Base-by-base conservation (phyloP, 2,329 filamentous ascomycete genomes). In the Phialophora macrospora region DNA sequence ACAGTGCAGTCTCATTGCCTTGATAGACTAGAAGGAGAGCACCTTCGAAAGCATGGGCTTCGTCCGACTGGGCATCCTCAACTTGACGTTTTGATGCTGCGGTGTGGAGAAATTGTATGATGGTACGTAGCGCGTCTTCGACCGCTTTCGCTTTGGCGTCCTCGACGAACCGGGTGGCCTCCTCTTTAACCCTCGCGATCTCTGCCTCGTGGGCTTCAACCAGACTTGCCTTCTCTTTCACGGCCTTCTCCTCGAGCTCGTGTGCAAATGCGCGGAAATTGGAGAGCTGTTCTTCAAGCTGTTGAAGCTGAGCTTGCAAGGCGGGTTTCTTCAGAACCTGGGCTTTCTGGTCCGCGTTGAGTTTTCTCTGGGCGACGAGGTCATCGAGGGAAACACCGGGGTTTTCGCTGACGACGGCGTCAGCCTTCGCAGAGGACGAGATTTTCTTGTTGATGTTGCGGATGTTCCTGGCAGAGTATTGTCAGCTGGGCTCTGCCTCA, bases 391-490 rank as follows among this genome's bases (percentile, higher is more conserved):
- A 82, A 67, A 84, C 81, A 65, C 79, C 81, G 5, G 85, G 84
- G 75, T 88, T 84, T 69, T 87, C 87, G 62, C 83, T 82, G 68
- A 88, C 77, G 71, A 88, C 85, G 20, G 81, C 75, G 70, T 89
- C 85, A 71, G 87, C 82, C 76, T 88, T 89, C 62, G 83, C 77
- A 72, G 84, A 85, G 62, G 81, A 81, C 71, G 85, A 92, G 74
- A 98, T 88, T 82, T 97, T 97, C 86, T 97, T 98, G 83, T 88
- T 90, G 75, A 95, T 82, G 79, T 95, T 96, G 75, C 94, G 93
- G 73, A 97, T 91, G 79, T 87, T 92, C 84, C 93, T 97, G 67
- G 65, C 9, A 69, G 26, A 24, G 62, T 6, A 44, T 62, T 20
- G 51, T 66, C 65, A 60, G 60, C 32, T 30, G 20, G 8, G 44